Conservation (phyloP, 2,329 filamentous ascomycete species). For the Cladophialophora exuberans region DNA sequence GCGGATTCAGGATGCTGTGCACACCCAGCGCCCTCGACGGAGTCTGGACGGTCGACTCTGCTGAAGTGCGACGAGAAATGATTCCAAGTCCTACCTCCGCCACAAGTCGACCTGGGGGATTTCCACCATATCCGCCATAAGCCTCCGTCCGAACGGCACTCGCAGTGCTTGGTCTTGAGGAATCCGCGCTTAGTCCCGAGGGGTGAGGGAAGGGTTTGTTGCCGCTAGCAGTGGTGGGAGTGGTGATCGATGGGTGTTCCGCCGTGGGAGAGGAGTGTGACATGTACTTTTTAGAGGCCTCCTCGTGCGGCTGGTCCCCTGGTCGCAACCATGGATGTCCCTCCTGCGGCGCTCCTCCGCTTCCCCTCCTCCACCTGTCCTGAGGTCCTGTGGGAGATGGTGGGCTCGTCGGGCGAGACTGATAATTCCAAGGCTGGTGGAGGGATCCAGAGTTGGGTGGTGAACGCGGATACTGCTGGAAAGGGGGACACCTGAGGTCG, state of each 20-base stretch:
- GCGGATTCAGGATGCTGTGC: conserved; percentile 52
- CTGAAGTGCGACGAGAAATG: conserved; percentile 18
- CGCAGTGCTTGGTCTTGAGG: conserved; percentile 26
- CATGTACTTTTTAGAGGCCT: conserved; percentile 32
- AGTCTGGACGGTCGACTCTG: conserved; percentile 21
- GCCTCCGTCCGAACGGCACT: conserved; percentile 23
- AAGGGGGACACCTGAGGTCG: conserved; percentile 24
- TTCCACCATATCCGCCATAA: conserved; percentile 21
- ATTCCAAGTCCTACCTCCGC: conserved; percentile 13
- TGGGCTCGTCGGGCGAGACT: conserved; percentile 15
- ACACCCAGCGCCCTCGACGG: conserved; percentile 43
- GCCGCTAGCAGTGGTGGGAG: conserved; percentile 18
- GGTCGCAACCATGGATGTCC: conserved; percentile 30
- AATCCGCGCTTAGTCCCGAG: conserved; percentile 14
- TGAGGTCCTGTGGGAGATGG: conserved; percentile 11
- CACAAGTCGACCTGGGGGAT: conserved; percentile 5
- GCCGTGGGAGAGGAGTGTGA: conserved; percentile 27
- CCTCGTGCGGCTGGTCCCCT: conserved; percentile 27
- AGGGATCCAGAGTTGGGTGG: conserved; percentile 19
- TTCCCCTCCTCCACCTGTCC: conserved; percentile 27
- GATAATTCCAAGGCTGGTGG: conserved; percentile 21
- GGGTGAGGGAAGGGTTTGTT: conserved; percentile 6
- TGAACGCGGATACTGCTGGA: conserved; percentile 26
- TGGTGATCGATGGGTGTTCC: conserved; percentile 22
- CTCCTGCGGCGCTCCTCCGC: conserved; percentile 30